phyloP scores from a whole-genome alignment of 208 protist genomes.

The Acanthamoeba lenticulata region DNA sequence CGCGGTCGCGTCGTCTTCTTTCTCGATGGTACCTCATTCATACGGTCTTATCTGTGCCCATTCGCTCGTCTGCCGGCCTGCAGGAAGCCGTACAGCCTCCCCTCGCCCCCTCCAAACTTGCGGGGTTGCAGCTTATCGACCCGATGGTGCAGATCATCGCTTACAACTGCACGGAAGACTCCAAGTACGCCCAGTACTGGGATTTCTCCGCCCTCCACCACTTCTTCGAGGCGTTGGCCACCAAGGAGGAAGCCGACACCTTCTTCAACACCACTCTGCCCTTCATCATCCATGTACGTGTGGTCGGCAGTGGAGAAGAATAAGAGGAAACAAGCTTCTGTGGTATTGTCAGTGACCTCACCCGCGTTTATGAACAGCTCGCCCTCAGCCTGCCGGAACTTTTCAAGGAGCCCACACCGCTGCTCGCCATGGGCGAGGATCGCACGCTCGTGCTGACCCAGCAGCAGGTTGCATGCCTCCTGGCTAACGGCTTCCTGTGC shows the following conservation, averaged over 20 bases:
- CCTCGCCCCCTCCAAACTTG: neutral
- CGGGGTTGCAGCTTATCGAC: neutral
- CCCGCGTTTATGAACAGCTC: neutral
- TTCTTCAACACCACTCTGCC: conserved; percentile 49
- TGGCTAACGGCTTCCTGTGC: conserved; percentile 65
- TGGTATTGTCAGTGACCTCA: neutral
- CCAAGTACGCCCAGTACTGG: conserved; percentile 54
- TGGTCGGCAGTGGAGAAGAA: too few relatives aligned
- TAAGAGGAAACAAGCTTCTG: too few relatives aligned
- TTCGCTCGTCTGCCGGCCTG: neutral
- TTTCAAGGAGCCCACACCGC: neutral
- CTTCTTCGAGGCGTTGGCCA: conserved; percentile 44
- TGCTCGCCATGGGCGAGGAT: conserved; percentile 40
- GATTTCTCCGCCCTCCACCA: conserved; percentile 32
- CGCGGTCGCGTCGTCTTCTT: neutral
- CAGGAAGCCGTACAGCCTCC: neutral
- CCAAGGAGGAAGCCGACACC: conserved; percentile 6
- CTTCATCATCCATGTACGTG: conserved; percentile 10
- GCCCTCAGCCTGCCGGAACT: conserved; percentile 22
- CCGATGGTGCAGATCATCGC: neutral
- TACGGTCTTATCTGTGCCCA: conserved; percentile 4
- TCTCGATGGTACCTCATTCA: conserved; percentile 44
- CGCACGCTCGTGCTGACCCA: conserved; percentile 49
- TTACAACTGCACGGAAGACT: conserved; percentile 53
- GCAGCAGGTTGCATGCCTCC: conserved; percentile 53